Evolutionary conservation across 345 rosid species (phyloP), one percentile per base, ranked within the genome.

Genomic region (Aquilaria sinensis): DNA sequence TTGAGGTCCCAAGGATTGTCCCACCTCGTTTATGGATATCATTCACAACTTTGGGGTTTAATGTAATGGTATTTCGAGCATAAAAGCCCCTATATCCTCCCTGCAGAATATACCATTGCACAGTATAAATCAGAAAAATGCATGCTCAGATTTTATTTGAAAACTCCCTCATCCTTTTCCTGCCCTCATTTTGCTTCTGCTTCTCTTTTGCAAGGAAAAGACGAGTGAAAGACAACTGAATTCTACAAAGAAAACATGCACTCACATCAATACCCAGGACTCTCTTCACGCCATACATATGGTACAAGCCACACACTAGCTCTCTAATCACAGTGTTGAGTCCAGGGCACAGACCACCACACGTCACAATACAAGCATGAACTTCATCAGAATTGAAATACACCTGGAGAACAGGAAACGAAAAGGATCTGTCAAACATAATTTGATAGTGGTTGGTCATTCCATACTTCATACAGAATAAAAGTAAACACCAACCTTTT

Each of bases 11-110:
- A 0, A 90, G 80, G 76, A 93, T 69, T 32, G 97, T 88, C 55
- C 97, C 98, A 56, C 95, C 97, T 2, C 97, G 90, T 71, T 93
- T 90, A 68, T 93, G 98, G 62, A 93, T 86, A 72, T 88, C 90
- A 65, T 93, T 93, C 46, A 90, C 90, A 14, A 70, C 70, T 72
- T 82, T 90, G 11, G 96, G 94, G 11, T 79, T 76, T 70, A 90
- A 78, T 14, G 74, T 37, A 59, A 93, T 54, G 9, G 92, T 93
- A 66, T 93, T 93, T 63, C 75, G 76, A 54, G 97, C 84, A 68
- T 93, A 93, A 63, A 93, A 93, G 9, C 96, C 98, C 67, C 68
- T 90, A 77, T 90, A 93, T 70, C 98, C 98, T 60, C 96, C 95
- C 96, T 90, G 68, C 61, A 76, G 14, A 51, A 65, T 37, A 37